Conservation (phyloP, 2,329 filamentous ascomycete species). For the Pyrenochaeta sp. region DNA sequence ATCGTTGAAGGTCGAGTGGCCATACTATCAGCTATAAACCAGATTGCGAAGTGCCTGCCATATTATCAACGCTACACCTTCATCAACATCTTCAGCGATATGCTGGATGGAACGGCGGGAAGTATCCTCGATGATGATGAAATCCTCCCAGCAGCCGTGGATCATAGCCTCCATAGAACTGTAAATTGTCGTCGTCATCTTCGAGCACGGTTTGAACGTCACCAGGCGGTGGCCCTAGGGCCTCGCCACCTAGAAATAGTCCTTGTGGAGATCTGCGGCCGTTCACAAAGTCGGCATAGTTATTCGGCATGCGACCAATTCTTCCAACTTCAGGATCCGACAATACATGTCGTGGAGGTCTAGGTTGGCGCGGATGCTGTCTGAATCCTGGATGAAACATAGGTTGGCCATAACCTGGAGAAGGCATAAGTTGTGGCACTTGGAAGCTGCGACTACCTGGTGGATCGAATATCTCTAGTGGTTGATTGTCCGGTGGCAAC, state of each 20-base stretch:
- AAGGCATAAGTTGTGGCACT: background rate
- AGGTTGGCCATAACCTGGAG: background rate
- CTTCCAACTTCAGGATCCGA: slow-evolving; percentile 3
- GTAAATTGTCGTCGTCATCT: background rate
- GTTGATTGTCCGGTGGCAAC: slow-evolving; percentile 6
- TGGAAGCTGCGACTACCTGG: background rate
- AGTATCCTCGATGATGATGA: background rate
- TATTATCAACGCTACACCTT: background rate
- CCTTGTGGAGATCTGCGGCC: background rate
- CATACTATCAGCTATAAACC: background rate
- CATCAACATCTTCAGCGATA: background rate
- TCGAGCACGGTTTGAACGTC: background rate
- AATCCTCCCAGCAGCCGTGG: background rate
- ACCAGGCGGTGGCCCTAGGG: background rate
- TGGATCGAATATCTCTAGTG: slow-evolving; percentile 3
- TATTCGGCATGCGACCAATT: background rate
- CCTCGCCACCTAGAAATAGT: background rate
- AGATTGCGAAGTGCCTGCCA: background rate
- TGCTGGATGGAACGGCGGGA: background rate
- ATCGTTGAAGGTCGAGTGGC: slow-evolving; percentile 1
- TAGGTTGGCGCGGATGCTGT: background rate
- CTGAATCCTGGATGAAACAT: background rate
- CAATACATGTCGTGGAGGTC: slow-evolving; percentile 2
- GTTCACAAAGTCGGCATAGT: background rate
- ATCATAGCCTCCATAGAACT: background rate